Evolutionary conservation across 805 yeast species (phyloP), one percentile per base, ranked within the genome.

Genomic region (Lachancea quebecensis): DNA sequence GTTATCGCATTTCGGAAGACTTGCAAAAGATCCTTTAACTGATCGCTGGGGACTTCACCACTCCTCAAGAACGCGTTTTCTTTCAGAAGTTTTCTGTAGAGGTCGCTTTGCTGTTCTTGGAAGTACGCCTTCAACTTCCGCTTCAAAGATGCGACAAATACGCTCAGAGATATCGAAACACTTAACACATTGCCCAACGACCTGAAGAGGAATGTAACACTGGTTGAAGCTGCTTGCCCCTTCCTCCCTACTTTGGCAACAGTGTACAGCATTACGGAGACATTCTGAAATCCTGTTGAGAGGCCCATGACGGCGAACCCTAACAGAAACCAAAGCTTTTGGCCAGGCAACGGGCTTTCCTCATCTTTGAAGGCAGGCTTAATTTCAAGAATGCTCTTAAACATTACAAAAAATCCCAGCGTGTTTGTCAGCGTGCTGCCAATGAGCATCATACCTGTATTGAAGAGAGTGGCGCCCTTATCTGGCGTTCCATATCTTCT

Each of bases 151-250:
- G 41, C 35, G 10, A 43, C 43, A 32, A 45, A 48, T 15, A 48
- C 37, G 27, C 42, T 42, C 15, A 48, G 29, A 8, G 49, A 39
- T 18, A 69, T 51, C 12, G 75, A 72, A 8, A 69, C 72, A 35
- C 76, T 74, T 9, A 67, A 51, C 11, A 70, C 74, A 39, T 69
- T 66, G 10, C 77, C 77, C 39, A 70, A 50, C 1, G 75, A 70
- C 46, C 71, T 62, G 39, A 71, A 66, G 40, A 72, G 56, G 39
- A 70, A 71, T 32, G 67, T 71, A 62, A 69, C 71, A 14, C 76
- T 72, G 11, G 72, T 70, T 12, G 72, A 72, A 33, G 69, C 55
- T 1, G 75, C 75, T 48, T 72, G 76, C 11, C 66, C 65, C 37
- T 60, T 62, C 18, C 56, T 48, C 9, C 75, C 75, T 28, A 68